Percentiles rank a stretch among this genome's conserved stretches.
Conservation (phyloP, 2,329 filamentous ascomycete species). For the Teratosphaeria pseudoeucalypti region DNA sequence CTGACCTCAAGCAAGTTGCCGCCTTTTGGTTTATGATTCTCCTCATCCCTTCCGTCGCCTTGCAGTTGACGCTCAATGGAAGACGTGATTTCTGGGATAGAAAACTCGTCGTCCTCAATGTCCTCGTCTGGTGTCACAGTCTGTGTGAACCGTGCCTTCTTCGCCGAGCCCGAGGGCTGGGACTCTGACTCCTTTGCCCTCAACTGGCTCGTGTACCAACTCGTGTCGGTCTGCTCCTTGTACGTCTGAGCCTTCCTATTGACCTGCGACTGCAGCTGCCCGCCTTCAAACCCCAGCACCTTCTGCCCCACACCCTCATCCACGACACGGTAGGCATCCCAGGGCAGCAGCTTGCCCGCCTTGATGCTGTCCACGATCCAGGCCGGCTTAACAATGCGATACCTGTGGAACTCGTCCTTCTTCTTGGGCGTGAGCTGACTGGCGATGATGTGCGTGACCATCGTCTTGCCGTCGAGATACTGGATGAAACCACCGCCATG, state of each 20-base stretch:
- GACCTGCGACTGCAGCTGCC: conserved; percentile 56
- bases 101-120: conserved; percentile 21
- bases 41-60: neutral
- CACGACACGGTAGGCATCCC: conserved; percentile 74
- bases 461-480: conserved; percentile 88
- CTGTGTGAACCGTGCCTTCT: conserved; percentile 14
- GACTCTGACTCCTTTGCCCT: conserved; percentile 5
- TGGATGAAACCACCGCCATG: conserved; percentile 94
- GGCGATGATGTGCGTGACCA: conserved; percentile 79
- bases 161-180: neutral
- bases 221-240: conserved; percentile 66
- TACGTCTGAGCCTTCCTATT: conserved; percentile 57
- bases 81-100: conserved; percentile 22
- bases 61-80: conserved; percentile 24
- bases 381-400: conserved; percentile 85
- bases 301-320: conserved; percentile 78
- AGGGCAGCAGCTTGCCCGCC: conserved; percentile 71
- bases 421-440: conserved; percentile 88
- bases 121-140: conserved; percentile 23
- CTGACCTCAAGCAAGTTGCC: neutral
- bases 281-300: conserved; percentile 54
- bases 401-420: conserved; percentile 72
- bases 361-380: conserved; percentile 88
- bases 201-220: conserved; percentile 73
- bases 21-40: neutral